Base-by-base conservation (phyloP, 2,329 filamentous ascomycete species). In the Leptoxyphium fumago region DNA sequence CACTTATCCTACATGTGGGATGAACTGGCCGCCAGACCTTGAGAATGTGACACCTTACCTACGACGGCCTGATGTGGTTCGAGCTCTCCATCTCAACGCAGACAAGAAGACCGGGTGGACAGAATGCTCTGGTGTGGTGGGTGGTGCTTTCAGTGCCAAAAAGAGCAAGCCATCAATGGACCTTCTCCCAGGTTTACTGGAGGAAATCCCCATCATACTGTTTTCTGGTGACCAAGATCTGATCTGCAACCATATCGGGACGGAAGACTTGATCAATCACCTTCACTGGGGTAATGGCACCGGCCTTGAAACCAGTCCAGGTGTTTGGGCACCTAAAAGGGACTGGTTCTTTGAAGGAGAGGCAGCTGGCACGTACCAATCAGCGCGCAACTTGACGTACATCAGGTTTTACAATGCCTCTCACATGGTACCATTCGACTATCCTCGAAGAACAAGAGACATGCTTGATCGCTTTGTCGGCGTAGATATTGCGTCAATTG, bases 361-460 rank as follows among this genome's bases (percentile, higher is more conserved):
- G 53, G 68, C 77, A 1, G 88, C 88, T 2, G 91, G 91, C 18
- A 85, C 93, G 58, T 98, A 89, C 72, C 93, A 98, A 64, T 78
- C 87, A 61, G 89, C 91, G 1, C 80, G 93, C 51, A 98, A 98
- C 64, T 67, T 98, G 48, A 95, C 91, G 1, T 98, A 98, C 59
- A 80, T 98, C 29, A 72, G 93, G 36, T 94, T 96, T 66, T 85
- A 94, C 70, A 94, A 98, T 62, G 80, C 86, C 13, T 94, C 84
- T 41, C 91, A 98, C 64, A 98, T 98, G 91, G 91, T 98, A 1
- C 93, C 91, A 1, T 96, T 91, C 58, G 89, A 98, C 63, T 84
- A 83, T 55, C 81, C 89, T 1, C 79, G 86, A 40, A 81, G 87
- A 48, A 83, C 80, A 15, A 78, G 89, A 48, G 91, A 96, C 61